Evolutionary conservation across 805 yeast species (phyloP).

Genomic region (Jamesozyma lodderae): DNA sequence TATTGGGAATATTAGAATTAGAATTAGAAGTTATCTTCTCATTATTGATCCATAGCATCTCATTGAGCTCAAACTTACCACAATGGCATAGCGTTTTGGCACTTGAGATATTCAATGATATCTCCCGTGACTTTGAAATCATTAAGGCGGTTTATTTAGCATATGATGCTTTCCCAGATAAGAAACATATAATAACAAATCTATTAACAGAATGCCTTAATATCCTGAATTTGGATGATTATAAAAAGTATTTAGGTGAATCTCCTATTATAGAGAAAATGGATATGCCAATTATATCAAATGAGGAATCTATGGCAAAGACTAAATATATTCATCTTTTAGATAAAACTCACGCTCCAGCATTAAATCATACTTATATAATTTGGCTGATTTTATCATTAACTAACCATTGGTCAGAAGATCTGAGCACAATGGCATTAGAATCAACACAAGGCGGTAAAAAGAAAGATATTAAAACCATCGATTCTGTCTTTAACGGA

Average conservation of each 20-base stretch:
- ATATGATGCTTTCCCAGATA: conserved; percentile 50
- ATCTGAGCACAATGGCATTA: conserved; percentile 33
- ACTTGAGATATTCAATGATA: conserved; percentile 58
- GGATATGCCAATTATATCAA: conserved; percentile 33
- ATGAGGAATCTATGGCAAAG: conserved; percentile 38
- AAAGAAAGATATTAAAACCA: conserved; percentile 6
- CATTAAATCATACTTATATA: conserved; percentile 52
- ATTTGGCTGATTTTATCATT: conserved; percentile 48
- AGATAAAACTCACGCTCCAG: conserved; percentile 75
- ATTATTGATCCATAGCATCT: conserved; percentile 61
- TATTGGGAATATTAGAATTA: conserved; percentile 51
- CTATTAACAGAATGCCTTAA: conserved; percentile 38
- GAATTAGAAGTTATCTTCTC: conserved; percentile 80
- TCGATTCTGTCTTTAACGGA: conserved; percentile 23
- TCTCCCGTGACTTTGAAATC: conserved; percentile 48
- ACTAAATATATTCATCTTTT: conserved; percentile 61
- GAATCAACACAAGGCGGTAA: conserved; percentile 29
- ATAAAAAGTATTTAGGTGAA: conserved; percentile 28
- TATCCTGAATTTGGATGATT: conserved; percentile 28
- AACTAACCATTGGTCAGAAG: conserved; percentile 53
- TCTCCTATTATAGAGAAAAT: conserved; percentile 27
- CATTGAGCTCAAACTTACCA: conserved; percentile 45
- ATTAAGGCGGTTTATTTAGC: conserved; percentile 45
- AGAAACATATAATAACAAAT: conserved; percentile 53
- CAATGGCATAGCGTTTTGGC: conserved; percentile 69